These are phyloP conservation scores for Plantago lanceolata DNA, from an alignment of 305 asterid species.

Conservation along the genomic window DNA sequence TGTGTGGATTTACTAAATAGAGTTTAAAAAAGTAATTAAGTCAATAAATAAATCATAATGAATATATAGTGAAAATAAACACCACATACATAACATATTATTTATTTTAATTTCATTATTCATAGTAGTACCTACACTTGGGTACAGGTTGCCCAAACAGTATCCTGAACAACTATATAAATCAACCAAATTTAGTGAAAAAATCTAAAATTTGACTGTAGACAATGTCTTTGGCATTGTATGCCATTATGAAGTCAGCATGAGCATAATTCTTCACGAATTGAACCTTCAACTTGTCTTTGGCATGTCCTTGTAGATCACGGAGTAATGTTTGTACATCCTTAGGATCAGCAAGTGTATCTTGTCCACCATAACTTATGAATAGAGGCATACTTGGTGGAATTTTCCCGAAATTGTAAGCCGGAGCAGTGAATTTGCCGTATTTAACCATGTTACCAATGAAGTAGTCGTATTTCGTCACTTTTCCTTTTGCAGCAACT, in stretches of 20 bases:
- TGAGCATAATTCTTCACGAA: constrained; percentile 64
- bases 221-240: constrained; percentile 58
- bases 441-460: constrained; percentile 42
- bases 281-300: constrained; percentile 61
- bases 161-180: too few species aligned
- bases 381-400: constrained; percentile 62
- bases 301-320: constrained; percentile 47
- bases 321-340: constrained; percentile 59
- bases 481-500: constrained; percentile 53
- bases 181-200: constrained; percentile 27
- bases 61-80: too few species aligned
- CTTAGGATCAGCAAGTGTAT: constrained; percentile 52
- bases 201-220: constrained; percentile 51
- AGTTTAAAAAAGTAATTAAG: too few species aligned
- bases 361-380: constrained; percentile 71
- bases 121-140: too few species aligned
- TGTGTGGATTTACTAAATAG: too few species aligned
- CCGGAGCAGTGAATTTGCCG: constrained; percentile 56
- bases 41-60: too few species aligned
- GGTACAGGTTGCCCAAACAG: too few species aligned
- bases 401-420: constrained; percentile 47
- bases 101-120: too few species aligned
- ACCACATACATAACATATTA: too few species aligned
- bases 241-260: constrained; percentile 70
- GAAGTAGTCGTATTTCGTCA: constrained; percentile 66